phyloP scores from a whole-genome alignment of 345 rosid species.

The Litchi chinensis region DNA sequence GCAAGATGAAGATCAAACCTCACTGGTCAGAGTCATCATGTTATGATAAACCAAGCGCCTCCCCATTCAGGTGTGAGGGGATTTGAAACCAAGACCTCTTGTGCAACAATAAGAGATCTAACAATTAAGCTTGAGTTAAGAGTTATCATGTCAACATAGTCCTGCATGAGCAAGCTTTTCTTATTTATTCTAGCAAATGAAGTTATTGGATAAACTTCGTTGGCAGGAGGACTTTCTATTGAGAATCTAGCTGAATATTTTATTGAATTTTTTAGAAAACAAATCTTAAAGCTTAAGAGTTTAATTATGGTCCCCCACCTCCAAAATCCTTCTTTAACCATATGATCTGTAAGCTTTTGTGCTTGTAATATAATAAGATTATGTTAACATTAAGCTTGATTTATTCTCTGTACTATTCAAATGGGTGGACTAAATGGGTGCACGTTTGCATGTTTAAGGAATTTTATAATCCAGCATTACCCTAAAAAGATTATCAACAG shows the following conservation, averaged over 20 bases:
- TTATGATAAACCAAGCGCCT: background rate
- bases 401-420: background rate
- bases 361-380: constrained; percentile 4
- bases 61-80: background rate
- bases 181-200: constrained; percentile 1
- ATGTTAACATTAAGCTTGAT: background rate
- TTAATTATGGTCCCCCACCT: constrained; percentile 19
- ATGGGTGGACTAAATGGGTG: background rate
- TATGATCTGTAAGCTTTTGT: constrained; percentile 6
- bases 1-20: background rate
- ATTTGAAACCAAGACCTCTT: background rate
- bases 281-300: background rate
- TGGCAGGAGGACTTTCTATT: background rate
- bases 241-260: background rate
- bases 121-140: background rate
- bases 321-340: background rate
- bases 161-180: background rate
- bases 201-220: background rate
- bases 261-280: background rate
- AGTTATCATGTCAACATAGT: background rate
- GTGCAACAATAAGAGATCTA: background rate
- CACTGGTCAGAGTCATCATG: background rate
- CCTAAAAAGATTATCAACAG: constrained; percentile 11
- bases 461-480: constrained; percentile 11
- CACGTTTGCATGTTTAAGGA: constrained; percentile 14